Evolutionary conservation across 2,329 filamentous ascomycete species (phyloP), one percentile per base, ranked within the genome.

Genomic region (Pseudogymnoascus sp.): DNA sequence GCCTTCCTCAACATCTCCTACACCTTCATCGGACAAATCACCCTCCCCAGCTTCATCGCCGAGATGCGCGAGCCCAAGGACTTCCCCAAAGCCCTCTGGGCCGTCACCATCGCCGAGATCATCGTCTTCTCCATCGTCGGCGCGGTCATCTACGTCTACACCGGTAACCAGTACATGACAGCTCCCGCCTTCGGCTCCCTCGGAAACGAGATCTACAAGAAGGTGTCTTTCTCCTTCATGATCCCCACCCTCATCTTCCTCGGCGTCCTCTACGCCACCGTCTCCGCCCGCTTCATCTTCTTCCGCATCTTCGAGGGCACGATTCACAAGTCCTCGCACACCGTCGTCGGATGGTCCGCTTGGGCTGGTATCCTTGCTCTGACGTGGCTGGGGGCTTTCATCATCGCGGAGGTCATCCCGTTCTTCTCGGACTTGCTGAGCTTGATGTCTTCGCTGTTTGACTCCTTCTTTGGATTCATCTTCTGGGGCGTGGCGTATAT

Each of bases 1-100:
- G 93, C 93, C 0, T 96, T 96, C 76, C 82, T 97, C 74, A 97
- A 97, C 76, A 97, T 97, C 73, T 91, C 88, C 76, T 97, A 96
- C 74, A 96, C 93, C 0, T 96, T 97, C 73, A 96, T 97, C 69
- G 93, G 93, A 0, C 93, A 97, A 74, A 96, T 96, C 70, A 96
- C 93, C 0, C 82, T 97, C 12, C 93, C 93, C 0, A 93, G 89
- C 69, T 97, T 97, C 78, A 97, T 97, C 67, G 92, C 93, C 3
- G 93, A 97, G 76, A 97, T 97, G 93, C 89, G 79, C 64, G 81
- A 87, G 28, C 84, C 84, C 1, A 86, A 84, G 64, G 93, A 97
- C 69, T 97, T 97, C 73, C 91, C 91, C 70, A 97, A 97, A 77
- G 91, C 93, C 1, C 84, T 97, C 1, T 96, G 91, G 85, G 89